These are phyloP conservation scores for Penicillium odoratum DNA, from an alignment of 495 filamentous ascomycete genomes.

Conservation along the genomic window DNA sequence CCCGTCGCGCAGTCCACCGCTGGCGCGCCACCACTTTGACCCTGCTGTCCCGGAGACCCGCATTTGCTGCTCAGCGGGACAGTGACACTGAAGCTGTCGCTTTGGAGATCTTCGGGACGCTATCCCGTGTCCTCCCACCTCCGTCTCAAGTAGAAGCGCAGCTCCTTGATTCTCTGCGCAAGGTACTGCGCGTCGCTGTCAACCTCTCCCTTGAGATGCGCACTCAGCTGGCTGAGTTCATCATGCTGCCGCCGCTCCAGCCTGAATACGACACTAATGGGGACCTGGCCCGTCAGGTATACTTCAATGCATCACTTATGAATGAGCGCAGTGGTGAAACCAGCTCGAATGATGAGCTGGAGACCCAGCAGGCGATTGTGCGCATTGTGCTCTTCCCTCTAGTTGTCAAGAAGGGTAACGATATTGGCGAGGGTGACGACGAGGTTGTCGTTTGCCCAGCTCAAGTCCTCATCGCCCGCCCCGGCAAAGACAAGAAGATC, in stretches of 20 bases:
- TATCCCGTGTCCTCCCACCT: conserved; percentile 79
- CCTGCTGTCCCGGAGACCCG: conserved; percentile 71
- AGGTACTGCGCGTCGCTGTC: conserved; percentile 79
- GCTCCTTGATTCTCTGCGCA: conserved; percentile 76
- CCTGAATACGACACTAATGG: conserved; percentile 93
- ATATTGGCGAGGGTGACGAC: conserved; percentile 77
- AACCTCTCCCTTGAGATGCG: conserved; percentile 94
- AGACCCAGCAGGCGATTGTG: conserved; percentile 72
- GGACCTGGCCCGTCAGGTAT: conserved; percentile 76
- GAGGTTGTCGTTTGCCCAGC: conserved; percentile 93
- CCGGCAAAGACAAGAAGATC: conserved; percentile 45
- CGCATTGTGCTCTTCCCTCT: conserved; percentile 91
- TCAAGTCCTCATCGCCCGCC: conserved; percentile 73
- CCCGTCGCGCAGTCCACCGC: conserved; percentile 78
- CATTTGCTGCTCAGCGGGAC: conserved; percentile 72
- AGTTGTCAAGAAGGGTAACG: conserved; percentile 92
- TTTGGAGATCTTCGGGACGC: conserved; percentile 75
- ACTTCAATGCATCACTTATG: conserved; percentile 89
- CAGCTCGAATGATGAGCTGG: conserved; percentile 71
- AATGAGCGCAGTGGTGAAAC: conserved; percentile 79
- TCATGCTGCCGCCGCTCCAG: conserved; percentile 94
- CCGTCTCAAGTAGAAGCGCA: conserved; percentile 71
- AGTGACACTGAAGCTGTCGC: conserved; percentile 89
- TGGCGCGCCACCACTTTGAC: conserved; percentile 95
- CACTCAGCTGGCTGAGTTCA: conserved; percentile 90